A percentile compares a stretch with the other conserved stretches of the same genome.
Evolutionary conservation across 2,329 filamentous ascomycete genomes (phyloP).

Genomic region (Trichoderma lentiforme): DNA sequence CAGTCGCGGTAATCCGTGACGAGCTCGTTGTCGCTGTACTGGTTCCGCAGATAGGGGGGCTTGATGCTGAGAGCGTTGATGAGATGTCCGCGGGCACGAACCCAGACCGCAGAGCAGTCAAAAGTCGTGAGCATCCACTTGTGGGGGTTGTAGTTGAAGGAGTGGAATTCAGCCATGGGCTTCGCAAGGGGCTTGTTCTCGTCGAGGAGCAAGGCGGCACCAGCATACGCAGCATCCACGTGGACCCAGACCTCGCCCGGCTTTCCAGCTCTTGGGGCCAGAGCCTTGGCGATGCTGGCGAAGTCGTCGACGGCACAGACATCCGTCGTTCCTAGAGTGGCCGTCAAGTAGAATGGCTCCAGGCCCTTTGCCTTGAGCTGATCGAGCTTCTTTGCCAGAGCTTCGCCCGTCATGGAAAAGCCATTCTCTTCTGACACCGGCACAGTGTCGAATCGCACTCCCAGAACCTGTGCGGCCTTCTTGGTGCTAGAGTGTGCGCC

Average conservation of each 20-base stretch:
- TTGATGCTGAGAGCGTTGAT: slow-evolving; percentile 75
- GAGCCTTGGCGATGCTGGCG: slow-evolving; percentile 56
- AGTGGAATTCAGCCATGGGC: slow-evolving; percentile 68
- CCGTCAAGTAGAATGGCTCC: slow-evolving; percentile 81
- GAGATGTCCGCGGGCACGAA: slow-evolving; percentile 72
- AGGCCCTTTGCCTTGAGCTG: slow-evolving; percentile 66
- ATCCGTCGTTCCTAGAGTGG: slow-evolving; percentile 80
- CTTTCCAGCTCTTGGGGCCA: slow-evolving; percentile 32
- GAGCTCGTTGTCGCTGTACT: slow-evolving; percentile 73
- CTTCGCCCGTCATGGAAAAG: slow-evolving; percentile 66
- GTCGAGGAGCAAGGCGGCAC: slow-evolving; percentile 75
- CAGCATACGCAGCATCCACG: slow-evolving; percentile 90
- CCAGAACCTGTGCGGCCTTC: slow-evolving; percentile 82
- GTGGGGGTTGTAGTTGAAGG: slow-evolving; percentile 94
- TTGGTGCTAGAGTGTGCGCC: slow-evolving; percentile 80
- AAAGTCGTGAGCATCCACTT: slow-evolving; percentile 97
- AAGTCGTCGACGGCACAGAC: slow-evolving; percentile 88
- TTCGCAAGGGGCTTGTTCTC: slow-evolving; percentile 70
- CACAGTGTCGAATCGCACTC: slow-evolving; percentile 74
- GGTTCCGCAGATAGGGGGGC: slow-evolving; percentile 77
- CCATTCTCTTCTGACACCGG: slow-evolving; percentile 59
- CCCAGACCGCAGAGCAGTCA: slow-evolving; percentile 76
- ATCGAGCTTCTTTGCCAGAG: slow-evolving; percentile 59
- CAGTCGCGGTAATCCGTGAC: slow-evolving; percentile 96
- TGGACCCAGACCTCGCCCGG: slow-evolving; percentile 76